Evolutionary conservation across 371 early-diverging fungal species (phyloP), one percentile per base, ranked within the genome.

Genomic region (Actinomucor elegans): DNA sequence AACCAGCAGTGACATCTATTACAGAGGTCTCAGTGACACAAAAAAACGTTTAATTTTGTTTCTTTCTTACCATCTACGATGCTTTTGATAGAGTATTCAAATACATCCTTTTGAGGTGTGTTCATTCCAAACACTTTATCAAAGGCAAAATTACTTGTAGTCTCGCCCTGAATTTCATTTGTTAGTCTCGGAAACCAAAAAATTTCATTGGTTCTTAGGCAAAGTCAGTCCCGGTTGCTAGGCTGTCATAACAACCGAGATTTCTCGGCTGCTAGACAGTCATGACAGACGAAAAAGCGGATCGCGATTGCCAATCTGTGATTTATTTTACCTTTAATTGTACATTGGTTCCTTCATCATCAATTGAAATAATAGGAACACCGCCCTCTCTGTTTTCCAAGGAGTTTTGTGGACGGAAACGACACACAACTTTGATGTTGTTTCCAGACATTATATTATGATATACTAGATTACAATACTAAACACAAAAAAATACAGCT

Each of bases 341-440:
- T 34, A 94, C 84, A 24, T 81, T 69, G 28, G 88, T 87, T 9
- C 85, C 88, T 60, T 93, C 91, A 48, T 95, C 94, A 60, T 87
- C 85, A 57, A 92, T 85, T 15, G 80, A 70, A 61, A 97, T 80
- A 47, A 94, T 86, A 50, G 89, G 88, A 32, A 85, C 86, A 57
- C 96, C 96, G 49, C 93, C 93, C 59, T 96, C 92, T 57, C 77
- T 80, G 48, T 89, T 86, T 80, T 98, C 98, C 21, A 91, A 70
- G 49, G 85, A 75, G 73, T 98, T 98, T 64, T 95, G 94, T 38
- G 98, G 98, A 44, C 97, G 85, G 76, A 98, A 96, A 52, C 98
- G 91, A 77, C 95, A 94, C 43, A 98, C 90, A 59, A 98, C 98
- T 71, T 90, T 89, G 78, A 98, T 97, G 74, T 94, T 94, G 71